Percentiles rank a stretch among this genome's conserved stretches.
phyloP scores from a whole-genome alignment of 2,329 filamentous ascomycete genomes.

The Alternaria arbusti region DNA sequence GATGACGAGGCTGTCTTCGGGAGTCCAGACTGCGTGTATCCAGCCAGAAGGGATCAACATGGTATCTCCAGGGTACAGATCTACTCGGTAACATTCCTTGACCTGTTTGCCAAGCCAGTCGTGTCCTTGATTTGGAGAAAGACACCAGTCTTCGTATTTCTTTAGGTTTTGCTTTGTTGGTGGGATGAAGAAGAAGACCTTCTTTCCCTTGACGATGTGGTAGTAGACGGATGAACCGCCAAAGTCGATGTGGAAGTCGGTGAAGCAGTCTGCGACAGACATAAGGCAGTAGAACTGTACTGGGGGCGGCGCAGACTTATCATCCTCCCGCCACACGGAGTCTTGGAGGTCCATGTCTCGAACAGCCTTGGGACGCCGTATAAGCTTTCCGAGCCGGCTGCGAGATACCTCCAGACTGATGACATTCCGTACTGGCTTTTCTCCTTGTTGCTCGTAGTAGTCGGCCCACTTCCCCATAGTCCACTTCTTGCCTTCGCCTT shows the following conservation, averaged over 20 bases:
- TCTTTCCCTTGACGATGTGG: conserved; percentile 71
- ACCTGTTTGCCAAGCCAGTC: conserved; percentile 70
- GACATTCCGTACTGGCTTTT: conserved; percentile 70
- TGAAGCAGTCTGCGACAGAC: conserved; percentile 74
- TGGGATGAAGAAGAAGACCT: conserved; percentile 75
- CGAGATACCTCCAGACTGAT: conserved; percentile 73
- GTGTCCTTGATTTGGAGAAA: conserved; percentile 69
- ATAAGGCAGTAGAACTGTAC: conserved; percentile 74
- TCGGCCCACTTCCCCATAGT: conserved; percentile 71
- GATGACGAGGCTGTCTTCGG: conserved; percentile 71
- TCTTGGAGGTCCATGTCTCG: conserved; percentile 67
- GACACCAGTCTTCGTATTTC: conserved; percentile 75
- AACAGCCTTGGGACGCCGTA: conserved; percentile 68
- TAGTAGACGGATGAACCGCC: conserved; percentile 75
- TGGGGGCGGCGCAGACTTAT: conserved; percentile 64
- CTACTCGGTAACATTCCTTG: conserved; percentile 71
- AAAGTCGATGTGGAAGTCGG: conserved; percentile 76
- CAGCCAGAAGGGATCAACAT: conserved; percentile 75
- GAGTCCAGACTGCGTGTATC: conserved; percentile 76
- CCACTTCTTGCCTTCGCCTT: conserved; percentile 69
- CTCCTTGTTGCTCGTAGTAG: conserved; percentile 68
- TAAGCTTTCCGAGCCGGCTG: conserved; percentile 66
- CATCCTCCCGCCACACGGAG: conserved; percentile 62
- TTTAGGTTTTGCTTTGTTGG: conserved; percentile 72
- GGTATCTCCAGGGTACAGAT: conserved; percentile 70